These are phyloP conservation scores for Delonix regia DNA, from an alignment of 306 rosid species.

Conservation along the genomic window DNA sequence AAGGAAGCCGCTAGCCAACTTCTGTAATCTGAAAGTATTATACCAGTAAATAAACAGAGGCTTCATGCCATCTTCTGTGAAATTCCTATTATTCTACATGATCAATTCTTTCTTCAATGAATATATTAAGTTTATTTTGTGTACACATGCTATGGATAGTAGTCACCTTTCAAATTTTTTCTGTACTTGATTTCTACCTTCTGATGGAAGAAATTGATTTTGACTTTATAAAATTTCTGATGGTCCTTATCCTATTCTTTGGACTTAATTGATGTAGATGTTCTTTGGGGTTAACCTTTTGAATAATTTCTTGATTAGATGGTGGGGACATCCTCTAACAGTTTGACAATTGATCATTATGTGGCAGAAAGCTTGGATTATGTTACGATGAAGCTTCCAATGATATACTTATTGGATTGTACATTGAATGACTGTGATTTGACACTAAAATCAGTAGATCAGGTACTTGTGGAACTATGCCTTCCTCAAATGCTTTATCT, in stretches of 20 bases:
- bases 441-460: conserved; percentile 65
- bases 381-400: conserved; percentile 60
- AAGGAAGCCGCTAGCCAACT: no score
- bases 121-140: neutral
- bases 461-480: conserved; percentile 55
- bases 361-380: conserved; percentile 58
- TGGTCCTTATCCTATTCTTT: conserved; percentile 25
- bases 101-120: neutral
- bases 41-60: no score
- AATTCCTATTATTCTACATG: no score
- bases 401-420: conserved; percentile 85
- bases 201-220: neutral
- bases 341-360: conserved; percentile 36
- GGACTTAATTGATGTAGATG: conserved; percentile 17
- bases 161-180: neutral
- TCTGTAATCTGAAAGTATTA: no score
- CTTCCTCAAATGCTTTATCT: conserved; percentile 19
- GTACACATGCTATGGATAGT: neutral
- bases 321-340: conserved; percentile 23
- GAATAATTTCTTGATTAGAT: conserved; percentile 34
- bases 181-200: neutral
- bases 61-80: no score
- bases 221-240: neutral
- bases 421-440: conserved; percentile 81
- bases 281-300: conserved; percentile 1